Evolutionary conservation across 2,329 filamentous ascomycete species (phyloP), one percentile per base, ranked within the genome.

Genomic region (Penicillium polonicum): DNA sequence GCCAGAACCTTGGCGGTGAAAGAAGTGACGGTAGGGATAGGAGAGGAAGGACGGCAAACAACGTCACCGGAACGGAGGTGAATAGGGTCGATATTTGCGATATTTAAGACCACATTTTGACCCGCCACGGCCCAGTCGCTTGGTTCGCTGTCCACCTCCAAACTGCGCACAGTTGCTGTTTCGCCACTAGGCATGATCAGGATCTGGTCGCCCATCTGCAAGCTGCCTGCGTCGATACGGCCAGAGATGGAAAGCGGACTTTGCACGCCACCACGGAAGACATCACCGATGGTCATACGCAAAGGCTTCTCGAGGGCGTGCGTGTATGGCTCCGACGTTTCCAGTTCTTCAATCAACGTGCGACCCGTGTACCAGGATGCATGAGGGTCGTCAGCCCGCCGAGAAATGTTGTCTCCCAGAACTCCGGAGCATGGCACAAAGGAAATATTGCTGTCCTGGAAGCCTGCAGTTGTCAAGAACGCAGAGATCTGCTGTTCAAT

Each of bases 361-460:
- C 82, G 80, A 1, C 92, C 91, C 0, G 76, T 82, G 70, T 97
- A 96, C 95, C 95, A 99, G 2, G 83, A 79, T 25, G 85, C 83
- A 4, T 80, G 80, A 12, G 70, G 33, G 78, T 75, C 66, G 72
- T 80, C 56, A 68, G 71, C 54, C 69, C 75, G 57, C 83, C 81
- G 35, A 80, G 69, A 79, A 52, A 99, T 87, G 70, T 99, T 97
- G 67, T 93, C 91, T 39, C 94, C 94, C 42, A 87, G 86, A 1
- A 97, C 83, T 1, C 94, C 94, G 0, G 92, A 96, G 57, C 94
- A 91, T 0, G 94, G 94, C 4, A 99, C 83, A 68, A 96, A 96
- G 21, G 85, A 86, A 54, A 97, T 83, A 62, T 94, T 90, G 73
- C 91, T 92, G 5, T 83, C 72, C 56, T 89, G 85, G 69, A 97